A percentile compares a stretch with the other conserved stretches of the same genome.
Evolutionary conservation across 495 filamentous ascomycete genomes (phyloP).

Genomic region (Podospora sp.): DNA sequence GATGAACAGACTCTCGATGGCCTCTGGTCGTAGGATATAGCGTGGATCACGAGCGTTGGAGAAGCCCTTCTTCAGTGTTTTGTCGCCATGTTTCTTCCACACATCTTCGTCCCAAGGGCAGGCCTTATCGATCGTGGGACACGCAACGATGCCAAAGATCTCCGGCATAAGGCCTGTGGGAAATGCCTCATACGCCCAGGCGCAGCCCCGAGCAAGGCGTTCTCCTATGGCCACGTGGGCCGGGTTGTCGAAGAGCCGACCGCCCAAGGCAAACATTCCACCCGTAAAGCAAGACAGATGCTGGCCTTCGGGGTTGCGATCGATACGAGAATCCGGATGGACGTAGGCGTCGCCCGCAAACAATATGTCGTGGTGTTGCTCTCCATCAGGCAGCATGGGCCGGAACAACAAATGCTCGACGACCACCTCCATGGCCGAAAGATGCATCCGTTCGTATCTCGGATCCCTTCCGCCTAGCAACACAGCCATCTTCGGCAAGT

Average conservation of each 20-base stretch:
- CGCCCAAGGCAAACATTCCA: constrained; percentile 85
- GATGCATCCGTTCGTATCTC: constrained; percentile 44
- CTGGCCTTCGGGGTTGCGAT: constrained; percentile 41
- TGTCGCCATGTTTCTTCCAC: constrained; percentile 34
- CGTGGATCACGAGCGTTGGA: constrained; percentile 54
- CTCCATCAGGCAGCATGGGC: constrained; percentile 52
- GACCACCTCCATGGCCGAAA: constrained; percentile 60
- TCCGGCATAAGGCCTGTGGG: constrained; percentile 88
- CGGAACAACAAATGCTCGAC: constrained; percentile 70
- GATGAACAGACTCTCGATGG: constrained; percentile 67
- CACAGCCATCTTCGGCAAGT: constrained; percentile 70
- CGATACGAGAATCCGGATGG: constrained; percentile 15
- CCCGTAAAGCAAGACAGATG: constrained; percentile 74
- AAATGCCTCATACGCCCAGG: constrained; percentile 82
- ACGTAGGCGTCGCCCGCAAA: constrained; percentile 52
- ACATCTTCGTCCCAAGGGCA: constrained; percentile 42
- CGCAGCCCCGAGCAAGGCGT: constrained; percentile 81
- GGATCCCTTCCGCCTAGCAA: constrained; percentile 37
- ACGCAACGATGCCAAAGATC: constrained; percentile 61
- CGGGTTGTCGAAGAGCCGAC: constrained; percentile 68
- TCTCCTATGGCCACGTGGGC: constrained; percentile 72
- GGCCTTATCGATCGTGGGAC: constrained; percentile 40
- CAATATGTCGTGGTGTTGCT: constrained; percentile 61
- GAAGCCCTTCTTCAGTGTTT: constrained; percentile 65
- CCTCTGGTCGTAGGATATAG: constrained; percentile 73